Evolutionary conservation across 139 green algal genomes (phyloP).

Genomic region (Coelastrella sp.): DNA sequence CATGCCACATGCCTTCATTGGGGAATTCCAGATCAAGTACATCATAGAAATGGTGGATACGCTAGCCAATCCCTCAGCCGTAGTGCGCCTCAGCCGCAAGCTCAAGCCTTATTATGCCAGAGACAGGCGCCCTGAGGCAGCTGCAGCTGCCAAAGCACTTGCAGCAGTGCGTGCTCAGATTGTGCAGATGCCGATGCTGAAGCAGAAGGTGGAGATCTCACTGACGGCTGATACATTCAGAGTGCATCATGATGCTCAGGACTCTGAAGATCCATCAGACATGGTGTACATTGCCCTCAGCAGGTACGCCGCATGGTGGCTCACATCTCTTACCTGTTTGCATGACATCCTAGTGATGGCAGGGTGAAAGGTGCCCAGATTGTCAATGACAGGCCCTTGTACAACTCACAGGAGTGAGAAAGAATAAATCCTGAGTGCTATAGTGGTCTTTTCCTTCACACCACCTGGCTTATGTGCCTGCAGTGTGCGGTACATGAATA

Average conservation of each 20-base stretch:
- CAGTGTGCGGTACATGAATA: conserved; percentile 55
- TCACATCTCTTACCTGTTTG: background rate
- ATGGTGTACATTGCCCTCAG: conserved; percentile 46
- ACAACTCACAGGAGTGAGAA: too few relatives aligned
- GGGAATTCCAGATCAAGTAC: conserved; percentile 59
- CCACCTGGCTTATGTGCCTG: background rate
- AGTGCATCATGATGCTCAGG: conserved; percentile 58
- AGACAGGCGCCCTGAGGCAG: conserved; percentile 6
- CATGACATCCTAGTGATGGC: too few relatives aligned
- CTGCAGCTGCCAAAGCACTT: conserved; percentile 21
- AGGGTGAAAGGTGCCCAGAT: too few relatives aligned
- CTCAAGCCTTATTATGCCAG: conserved; percentile 34
- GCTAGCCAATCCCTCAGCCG: background rate
- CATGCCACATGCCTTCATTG: conserved; percentile 51
- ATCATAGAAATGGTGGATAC: conserved; percentile 49
- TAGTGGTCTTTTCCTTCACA: background rate
- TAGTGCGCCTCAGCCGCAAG: conserved; percentile 29
- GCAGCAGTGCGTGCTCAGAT: conserved; percentile 31
- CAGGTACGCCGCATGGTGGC: conserved; percentile 20
- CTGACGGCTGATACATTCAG: conserved; percentile 56
- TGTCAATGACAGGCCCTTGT: too few relatives aligned
- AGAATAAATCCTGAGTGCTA: too few relatives aligned
- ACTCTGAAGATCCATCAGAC: conserved; percentile 54
- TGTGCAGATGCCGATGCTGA: conserved; percentile 48
- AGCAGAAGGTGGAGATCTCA: conserved; percentile 52